These are phyloP conservation scores for Pueraria montana DNA, from an alignment of 306 rosid genomes.

Conservation along the genomic window DNA sequence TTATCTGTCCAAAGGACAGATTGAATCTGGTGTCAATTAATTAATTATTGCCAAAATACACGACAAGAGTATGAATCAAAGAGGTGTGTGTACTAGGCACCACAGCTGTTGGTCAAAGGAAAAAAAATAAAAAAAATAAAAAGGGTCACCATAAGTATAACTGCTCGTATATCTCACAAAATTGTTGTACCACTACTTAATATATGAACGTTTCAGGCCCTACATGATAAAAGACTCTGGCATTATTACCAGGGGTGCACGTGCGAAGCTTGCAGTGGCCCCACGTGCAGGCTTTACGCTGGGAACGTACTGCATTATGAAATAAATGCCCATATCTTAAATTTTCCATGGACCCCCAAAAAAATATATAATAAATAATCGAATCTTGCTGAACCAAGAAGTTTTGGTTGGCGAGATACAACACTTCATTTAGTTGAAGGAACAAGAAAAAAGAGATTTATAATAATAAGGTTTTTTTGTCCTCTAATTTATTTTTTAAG, in stretches of 20 bases:
- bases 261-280: slow-evolving; percentile 41
- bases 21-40: slow-evolving; percentile 28
- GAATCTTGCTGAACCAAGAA: not conserved
- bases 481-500: no score
- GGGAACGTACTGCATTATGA: slow-evolving; percentile 15
- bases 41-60: slow-evolving; percentile 40
- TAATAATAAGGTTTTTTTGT: no score
- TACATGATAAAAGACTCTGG: slow-evolving; percentile 32
- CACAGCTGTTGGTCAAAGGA: slow-evolving; percentile 26
- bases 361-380: not conserved
- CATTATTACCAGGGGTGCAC: slow-evolving; percentile 47
- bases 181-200: slow-evolving; percentile 35
- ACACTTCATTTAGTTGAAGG: slow-evolving; percentile 4
- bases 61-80: slow-evolving; percentile 37
- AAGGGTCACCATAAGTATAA: not conserved
- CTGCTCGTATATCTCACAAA: slow-evolving; percentile 26
- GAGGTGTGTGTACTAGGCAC: slow-evolving; percentile 5
- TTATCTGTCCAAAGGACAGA: slow-evolving; percentile 33
- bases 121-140: not conserved
- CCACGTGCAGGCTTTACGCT: slow-evolving; percentile 29
- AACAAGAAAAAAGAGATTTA: not conserved
- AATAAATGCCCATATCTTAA: slow-evolving; percentile 31
- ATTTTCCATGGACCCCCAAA: not conserved
- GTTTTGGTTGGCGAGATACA: not conserved
- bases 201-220: slow-evolving; percentile 44